phyloP scores from a whole-genome alignment of 164 flowering plant species.

The Brasenia schreberi region DNA sequence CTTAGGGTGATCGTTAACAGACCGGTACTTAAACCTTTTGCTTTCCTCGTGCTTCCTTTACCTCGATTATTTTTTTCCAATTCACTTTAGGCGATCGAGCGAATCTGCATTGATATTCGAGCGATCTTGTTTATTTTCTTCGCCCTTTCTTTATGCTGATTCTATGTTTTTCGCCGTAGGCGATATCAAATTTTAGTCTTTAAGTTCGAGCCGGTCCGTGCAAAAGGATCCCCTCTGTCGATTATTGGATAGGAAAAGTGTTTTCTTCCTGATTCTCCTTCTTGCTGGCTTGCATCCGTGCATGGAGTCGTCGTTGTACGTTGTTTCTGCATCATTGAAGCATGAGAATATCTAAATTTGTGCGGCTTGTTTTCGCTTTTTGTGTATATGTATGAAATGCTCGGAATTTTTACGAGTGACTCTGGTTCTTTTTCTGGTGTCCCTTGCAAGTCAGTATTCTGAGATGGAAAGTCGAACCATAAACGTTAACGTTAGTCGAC shows the following conservation, averaged over 20 bases:
- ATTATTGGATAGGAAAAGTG: neutral
- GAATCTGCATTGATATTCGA: neutral
- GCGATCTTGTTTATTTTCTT: too few species aligned
- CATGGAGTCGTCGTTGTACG: too few species aligned
- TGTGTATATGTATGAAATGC: too few species aligned
- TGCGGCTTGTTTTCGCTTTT: too few species aligned
- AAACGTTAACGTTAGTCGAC: neutral
- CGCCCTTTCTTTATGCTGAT: too few species aligned
- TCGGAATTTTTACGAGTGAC: too few species aligned
- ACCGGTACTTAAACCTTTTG: constrained; percentile 24
- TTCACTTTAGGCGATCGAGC: neutral
- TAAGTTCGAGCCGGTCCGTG: constrained; percentile 8
- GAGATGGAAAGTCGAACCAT: neutral
- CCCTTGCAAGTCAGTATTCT: neutral
- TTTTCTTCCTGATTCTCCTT: neutral
- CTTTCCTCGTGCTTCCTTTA: neutral
- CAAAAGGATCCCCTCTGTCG: neutral
- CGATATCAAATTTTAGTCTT: too few species aligned
- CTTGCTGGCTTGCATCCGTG: neutral
- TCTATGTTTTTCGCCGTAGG: too few species aligned
- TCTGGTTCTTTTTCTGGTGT: too few species aligned
- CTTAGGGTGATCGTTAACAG: constrained; percentile 41
- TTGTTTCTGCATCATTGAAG: too few species aligned
- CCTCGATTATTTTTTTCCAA: neutral
- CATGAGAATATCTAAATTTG: too few species aligned